Evolutionary conservation across 768 basidiomycete genomes (phyloP), one percentile per base, ranked within the genome.

Genomic region (Dentipellis sp.): DNA sequence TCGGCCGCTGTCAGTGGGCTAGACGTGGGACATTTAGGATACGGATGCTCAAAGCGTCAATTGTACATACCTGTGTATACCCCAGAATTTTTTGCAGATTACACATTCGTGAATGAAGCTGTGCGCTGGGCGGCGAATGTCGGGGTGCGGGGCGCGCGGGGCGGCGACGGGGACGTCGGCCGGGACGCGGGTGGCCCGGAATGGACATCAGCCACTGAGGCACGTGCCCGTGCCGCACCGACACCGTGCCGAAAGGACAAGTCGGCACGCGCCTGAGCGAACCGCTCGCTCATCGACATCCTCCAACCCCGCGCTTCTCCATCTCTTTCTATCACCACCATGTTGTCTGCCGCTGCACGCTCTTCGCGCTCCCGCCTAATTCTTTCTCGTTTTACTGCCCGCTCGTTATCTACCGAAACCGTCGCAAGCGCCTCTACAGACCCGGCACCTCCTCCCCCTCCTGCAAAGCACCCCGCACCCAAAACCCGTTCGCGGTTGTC

Each of bases 401-500:
- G 61, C 47, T 57, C 56, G 11, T 62, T 60, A 47, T 55, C 61
- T 42, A 57, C 52, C 54, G 61, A 62, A 38, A 50, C 56, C 1
- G 49, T 56, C 21, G 12, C 37, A 4, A 16, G 12, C 1, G 22
- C 59, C 12, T 21, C 58, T 9, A 48, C 57, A 22, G 29, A 23
- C 37, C 11, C 17, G 37, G 40, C 48, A 0, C 72, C 63, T 2
- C 65, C 65, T 16, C 66, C 64, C 5, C 69, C 68, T 3, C 65
- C 67, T 4, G 65, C 68, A 50, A 46, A 63, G 50, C 68, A 72
- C 34, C 58, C 63, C 9, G 35, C 59, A 42, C 64, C 70, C 45
- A 60, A 71, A 35, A 66, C 68, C 35, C 61, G 63, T 17, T 66
- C 73, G 37, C 74, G 71, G 23, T 67, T 79, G 40, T 65, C 73